Conservation (phyloP, 2,329 filamentous ascomycete genomes). For the Colletotrichum brevisporum region DNA sequence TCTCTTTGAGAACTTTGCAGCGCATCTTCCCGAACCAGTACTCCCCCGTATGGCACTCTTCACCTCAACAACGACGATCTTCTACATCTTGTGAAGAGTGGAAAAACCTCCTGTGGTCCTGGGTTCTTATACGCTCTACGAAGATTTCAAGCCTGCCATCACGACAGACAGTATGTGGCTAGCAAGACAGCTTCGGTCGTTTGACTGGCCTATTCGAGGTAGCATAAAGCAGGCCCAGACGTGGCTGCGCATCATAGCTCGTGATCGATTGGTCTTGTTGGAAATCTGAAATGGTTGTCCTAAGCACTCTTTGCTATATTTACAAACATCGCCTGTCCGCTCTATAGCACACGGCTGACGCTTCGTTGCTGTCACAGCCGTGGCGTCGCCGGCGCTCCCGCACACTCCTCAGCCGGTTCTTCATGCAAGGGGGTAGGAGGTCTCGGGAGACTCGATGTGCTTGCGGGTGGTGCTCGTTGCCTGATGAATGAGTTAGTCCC, state of each 20-base stretch:
- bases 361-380: not conserved
- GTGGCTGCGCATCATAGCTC: not conserved
- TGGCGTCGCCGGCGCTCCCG: not conserved
- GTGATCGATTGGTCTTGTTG: not conserved
- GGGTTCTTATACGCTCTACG: too few relatives aligned
- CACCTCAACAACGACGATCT: too few relatives aligned
- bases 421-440: conserved; percentile 83
- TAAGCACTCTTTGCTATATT: conserved; percentile 40
- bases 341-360: conserved; percentile 6
- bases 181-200: too few relatives aligned
- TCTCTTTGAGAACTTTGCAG: too few relatives aligned
- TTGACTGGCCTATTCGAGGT: not conserved
- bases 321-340: conserved; percentile 36
- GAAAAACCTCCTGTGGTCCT: too few relatives aligned
- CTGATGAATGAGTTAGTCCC: conserved; percentile 60
- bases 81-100: too few relatives aligned
- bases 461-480: conserved; percentile 90
- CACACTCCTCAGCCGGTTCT: conserved; percentile 6
- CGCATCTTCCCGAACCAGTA: too few relatives aligned
- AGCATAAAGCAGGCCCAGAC: not conserved
- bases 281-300: conserved; percentile 21
- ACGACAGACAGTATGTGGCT: too few relatives aligned
- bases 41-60: too few relatives aligned
- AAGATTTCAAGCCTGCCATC: too few relatives aligned
- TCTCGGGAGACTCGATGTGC: conserved; percentile 84